Base-by-base conservation (phyloP, 345 rosid genomes). In the Melaleuca quinquenervia region DNA sequence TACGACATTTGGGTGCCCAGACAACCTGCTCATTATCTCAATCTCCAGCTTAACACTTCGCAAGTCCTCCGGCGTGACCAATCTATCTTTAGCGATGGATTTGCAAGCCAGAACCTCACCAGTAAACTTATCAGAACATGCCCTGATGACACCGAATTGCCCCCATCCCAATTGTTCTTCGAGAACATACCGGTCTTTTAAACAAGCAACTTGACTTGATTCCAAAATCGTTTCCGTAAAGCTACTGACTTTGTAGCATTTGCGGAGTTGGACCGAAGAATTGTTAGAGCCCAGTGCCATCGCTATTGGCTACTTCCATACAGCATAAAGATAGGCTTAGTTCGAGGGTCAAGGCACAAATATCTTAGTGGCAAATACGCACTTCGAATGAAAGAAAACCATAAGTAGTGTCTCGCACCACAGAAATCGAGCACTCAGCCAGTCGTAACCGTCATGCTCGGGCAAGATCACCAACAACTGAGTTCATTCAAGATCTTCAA, bases 111-210 rank as follows among this genome's bases (percentile, higher is more conserved):
- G 85, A 36, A 89, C 89, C 90, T 92, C 96, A 20, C 95, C 90
- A 9, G 92, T 91, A 14, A 89, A 51, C 87, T 89, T 93, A 88
- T 94, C 94, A 3, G 94, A 90, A 88, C 99, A 94, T 51, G 91
- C 92, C 88, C 96, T 92, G 86, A 96, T 95, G 62, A 94, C 92
- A 50, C 98, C 98, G 62, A 93, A 95, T 83, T 92, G 97, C 27
- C 99, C 96, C 96, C 94, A 95, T 49, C 97, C 99, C 84, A 96
- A 88, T 82, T 93, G 95, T 87, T 92, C 94, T 22, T 95, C 93
- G 20, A 96, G 93, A 29, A 92, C 88, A 85, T 93, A 95, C 22
- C 87, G 93, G 84, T 94, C 96, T 84, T 88, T 91, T 85, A 96
- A 88, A 87, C 91, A 91, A n/a, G 98, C 91, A 52, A 95, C 87